Evolutionary conservation across 257 asterid genomes (phyloP), one percentile per base, ranked within the genome.

Genomic region (Ehretia macrophylla): DNA sequence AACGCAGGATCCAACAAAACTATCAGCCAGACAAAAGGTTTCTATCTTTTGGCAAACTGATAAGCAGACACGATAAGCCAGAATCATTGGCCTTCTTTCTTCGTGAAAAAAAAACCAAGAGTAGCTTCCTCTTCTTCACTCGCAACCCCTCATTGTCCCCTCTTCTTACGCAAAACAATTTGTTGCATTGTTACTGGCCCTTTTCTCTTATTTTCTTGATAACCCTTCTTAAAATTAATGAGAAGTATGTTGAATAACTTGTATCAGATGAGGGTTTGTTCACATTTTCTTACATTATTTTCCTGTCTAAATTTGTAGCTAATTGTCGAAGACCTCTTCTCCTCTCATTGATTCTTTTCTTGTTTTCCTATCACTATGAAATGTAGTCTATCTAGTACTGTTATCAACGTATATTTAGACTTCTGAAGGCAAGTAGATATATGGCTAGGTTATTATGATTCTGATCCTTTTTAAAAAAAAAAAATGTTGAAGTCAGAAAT

Each of bases 1-100:
- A 77, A 68, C 63, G 19, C 17, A 76, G 85, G 87, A 83, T 58
- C 72, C 32, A 55, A 45, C 68, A 17, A 45, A 72, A 55, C 51
- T 62, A 58, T 55, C 55, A 63, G 59, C 85, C 87, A 75, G 72
- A 60, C 69, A 74, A 57, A 56, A 27, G 62, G 55, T 58, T 45
- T 64, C 80, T 70, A 72, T 64, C 67, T n/a, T 69, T 74, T 68
- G 35, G 35, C 35, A 27, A 6, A 27, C 3, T 27, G 35, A 27
- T 27, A 27, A 27, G 35, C 35, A 27, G 35, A 27, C 35, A 27
- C 35, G 6, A 1, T 27, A 27, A 27, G 35, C 35, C 35, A 27
- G 3, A 27, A 27, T 6, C 17, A 54, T 72, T 60, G 63, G 59
- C 70, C 77, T n/a, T 74, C 71, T 17, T 27, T 6, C 35, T 27